Base-by-base conservation (phyloP, 768 basidiomycete genomes). In the Tylopilus felleus region DNA sequence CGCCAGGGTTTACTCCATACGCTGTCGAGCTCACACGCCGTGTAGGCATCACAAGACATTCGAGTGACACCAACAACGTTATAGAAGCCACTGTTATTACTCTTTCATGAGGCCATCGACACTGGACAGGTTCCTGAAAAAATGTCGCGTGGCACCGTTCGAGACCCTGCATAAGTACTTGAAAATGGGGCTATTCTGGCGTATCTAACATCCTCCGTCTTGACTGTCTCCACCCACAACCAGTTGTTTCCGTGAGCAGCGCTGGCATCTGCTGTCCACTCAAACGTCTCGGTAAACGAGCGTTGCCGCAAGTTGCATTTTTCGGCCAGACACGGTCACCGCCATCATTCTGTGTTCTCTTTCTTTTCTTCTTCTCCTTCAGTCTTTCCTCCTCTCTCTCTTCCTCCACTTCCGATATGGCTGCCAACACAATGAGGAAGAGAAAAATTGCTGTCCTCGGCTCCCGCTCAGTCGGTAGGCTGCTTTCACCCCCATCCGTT, bases 381-480 rank as follows among this genome's bases (percentile, higher is more conserved):
- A 33, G 38, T 50, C 50, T 25, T 40, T 42, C 47, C 45, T 39
- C 33, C 28, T n/a, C n/a, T n/a, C n/a, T n/a, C n/a, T 21, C 31
- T 51, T 23, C 48, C 36, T 29, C 44, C 33, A 41, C 49, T 47
- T 54, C 53, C 62, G 58, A 60, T 23, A 70, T 73, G 70, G 60
- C 71, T 29, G 58, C 70, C 49, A 70, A 60, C 56, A 73, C 68
- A 28, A 72, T 90, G 71, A 88, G 82, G 77, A 88, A 88, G 76
- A 80, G 91, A 68, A 94, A 90, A 77, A 93, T 95, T 58, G 92
- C 90, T 45, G 85, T 92, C 51, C 81, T 93, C 27, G 91, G 91
- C 56, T 82, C 89, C 53, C 86, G 93, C 65, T 90, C 89, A 63
- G 93, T 95, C 70, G 93, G 93, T 93, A 60, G 69, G 84, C 71